Evolutionary conservation across 352 stramenopile species (phyloP).

Genomic region (Pythium aquatile): DNA sequence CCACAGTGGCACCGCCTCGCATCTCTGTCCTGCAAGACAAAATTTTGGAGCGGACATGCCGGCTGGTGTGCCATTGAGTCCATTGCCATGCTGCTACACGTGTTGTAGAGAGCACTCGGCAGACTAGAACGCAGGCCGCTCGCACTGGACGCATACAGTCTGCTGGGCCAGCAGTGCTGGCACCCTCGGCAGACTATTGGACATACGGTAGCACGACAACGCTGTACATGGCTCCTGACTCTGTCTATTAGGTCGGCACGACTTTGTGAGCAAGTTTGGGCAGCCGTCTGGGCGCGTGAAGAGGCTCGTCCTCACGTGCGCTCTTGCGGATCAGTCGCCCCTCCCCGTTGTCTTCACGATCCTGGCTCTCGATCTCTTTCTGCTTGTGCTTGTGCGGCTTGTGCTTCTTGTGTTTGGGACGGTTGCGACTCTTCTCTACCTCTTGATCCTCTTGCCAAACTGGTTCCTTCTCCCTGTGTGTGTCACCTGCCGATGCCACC

Average conservation of each 20-base stretch:
- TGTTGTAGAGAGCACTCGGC: too few relatives aligned
- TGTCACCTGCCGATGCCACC: neutral
- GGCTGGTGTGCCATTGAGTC: too few relatives aligned
- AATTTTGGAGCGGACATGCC: too few relatives aligned
- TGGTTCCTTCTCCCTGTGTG: neutral
- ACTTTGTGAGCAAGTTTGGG: conserved; percentile 25
- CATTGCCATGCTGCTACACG: too few relatives aligned
- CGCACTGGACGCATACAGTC: too few relatives aligned
- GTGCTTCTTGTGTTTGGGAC: conserved; percentile 20
- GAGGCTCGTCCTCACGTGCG: conserved; percentile 10
- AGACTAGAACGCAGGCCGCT: too few relatives aligned
- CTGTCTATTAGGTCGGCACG: conserved; percentile 21
- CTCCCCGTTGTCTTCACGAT: neutral
- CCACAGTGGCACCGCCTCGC: too few relatives aligned
- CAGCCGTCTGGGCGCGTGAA: conserved; percentile 23
- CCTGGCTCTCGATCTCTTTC: neutral
- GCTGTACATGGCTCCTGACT: neutral
- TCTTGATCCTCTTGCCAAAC: neutral
- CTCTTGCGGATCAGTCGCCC: conserved; percentile 18
- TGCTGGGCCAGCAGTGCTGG: too few relatives aligned
- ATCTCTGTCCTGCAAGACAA: too few relatives aligned
- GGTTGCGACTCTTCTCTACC: neutral
- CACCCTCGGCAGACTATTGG: too few relatives aligned
- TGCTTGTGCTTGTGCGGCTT: conserved; percentile 13
- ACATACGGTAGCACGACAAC: neutral